A percentile compares a stretch with the other conserved stretches of the same genome.
These are phyloP conservation scores for Mycena epipterygia DNA, from an alignment of 768 basidiomycete genomes.

Conservation along the genomic window DNA sequence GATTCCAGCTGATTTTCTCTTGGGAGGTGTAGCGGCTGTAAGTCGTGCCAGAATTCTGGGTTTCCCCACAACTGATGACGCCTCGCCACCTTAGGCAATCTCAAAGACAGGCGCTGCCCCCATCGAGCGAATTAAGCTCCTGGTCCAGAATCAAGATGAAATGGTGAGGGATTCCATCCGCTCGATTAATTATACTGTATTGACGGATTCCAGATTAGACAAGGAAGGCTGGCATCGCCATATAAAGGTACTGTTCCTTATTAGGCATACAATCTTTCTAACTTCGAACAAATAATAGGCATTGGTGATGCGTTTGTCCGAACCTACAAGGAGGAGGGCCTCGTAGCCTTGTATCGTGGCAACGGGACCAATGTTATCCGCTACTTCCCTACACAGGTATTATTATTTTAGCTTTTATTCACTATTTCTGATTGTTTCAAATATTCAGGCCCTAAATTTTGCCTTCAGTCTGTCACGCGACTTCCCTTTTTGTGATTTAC, in stretches of 20 bases:
- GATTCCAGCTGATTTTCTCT: slow-evolving; percentile 73
- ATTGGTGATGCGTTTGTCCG: slow-evolving; percentile 81
- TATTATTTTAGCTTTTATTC: too few species aligned
- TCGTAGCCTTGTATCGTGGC: slow-evolving; percentile 86
- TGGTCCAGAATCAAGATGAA: slow-evolving; percentile 91
- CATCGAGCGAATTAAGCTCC: slow-evolving; percentile 90
- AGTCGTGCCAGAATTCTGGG: slow-evolving; percentile 33
- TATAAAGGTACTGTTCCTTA: slow-evolving; percentile 69
- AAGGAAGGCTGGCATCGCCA: slow-evolving; percentile 83
- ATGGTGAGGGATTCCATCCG: slow-evolving; percentile 61
- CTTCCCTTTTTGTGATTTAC: too few species aligned
- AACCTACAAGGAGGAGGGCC: slow-evolving; percentile 85
- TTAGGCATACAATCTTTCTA: too few species aligned
- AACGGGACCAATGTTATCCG: slow-evolving; percentile 82
- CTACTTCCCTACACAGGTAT: too few species aligned
- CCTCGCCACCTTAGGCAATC: slow-evolving; percentile 68
- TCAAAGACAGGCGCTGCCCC: slow-evolving; percentile 91
- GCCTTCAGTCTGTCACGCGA: slow-evolving; percentile 88
- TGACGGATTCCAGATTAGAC: slow-evolving; percentile 72
- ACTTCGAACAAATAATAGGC: too few species aligned
- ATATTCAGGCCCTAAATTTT: slow-evolving; percentile 85
- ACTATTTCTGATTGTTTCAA: slow-evolving; percentile 60
- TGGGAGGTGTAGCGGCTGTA: slow-evolving; percentile 83
- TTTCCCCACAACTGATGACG: not conserved
- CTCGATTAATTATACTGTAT: not conserved